Conservation (phyloP, 805 yeast species). For the Candida incommunis region DNA sequence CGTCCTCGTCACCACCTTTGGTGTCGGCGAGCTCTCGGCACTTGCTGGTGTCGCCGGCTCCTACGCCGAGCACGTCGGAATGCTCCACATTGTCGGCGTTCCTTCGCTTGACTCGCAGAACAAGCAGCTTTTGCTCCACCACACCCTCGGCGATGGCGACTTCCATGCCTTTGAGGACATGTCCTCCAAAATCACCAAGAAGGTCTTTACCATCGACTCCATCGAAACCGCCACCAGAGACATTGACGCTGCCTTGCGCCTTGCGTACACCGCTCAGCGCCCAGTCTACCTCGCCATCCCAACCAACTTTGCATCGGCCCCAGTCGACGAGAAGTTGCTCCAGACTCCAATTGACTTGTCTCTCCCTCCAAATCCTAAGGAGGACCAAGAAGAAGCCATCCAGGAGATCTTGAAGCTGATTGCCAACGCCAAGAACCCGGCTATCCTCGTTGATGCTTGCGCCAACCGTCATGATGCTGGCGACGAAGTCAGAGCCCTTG, state of each 20-base stretch:
- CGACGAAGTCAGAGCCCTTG: conserved; percentile 47
- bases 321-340: conserved; percentile 41
- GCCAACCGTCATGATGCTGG: conserved; percentile 62
- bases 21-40: conserved; percentile 81
- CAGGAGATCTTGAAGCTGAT: conserved; percentile 38
- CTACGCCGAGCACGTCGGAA: conserved; percentile 79
- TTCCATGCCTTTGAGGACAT: conserved; percentile 67
- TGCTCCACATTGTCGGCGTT: conserved; percentile 74
- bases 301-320: conserved; percentile 57
- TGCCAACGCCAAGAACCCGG: conserved; percentile 47
- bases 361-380: conserved; percentile 42
- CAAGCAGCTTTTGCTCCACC: conserved; percentile 61
- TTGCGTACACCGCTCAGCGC: conserved; percentile 57
- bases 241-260: conserved; percentile 61
- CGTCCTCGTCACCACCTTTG: conserved; percentile 70
- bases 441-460: conserved; percentile 77
- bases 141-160: conserved; percentile 74
- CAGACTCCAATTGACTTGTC: conserved; percentile 51
- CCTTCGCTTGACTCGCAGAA: conserved; percentile 66
- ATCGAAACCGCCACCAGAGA: conserved; percentile 50
- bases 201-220: conserved; percentile 52
- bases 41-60: conserved; percentile 80
- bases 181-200: conserved; percentile 58
- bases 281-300: conserved; percentile 78
- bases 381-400: conserved; percentile 50